phyloP scores from a whole-genome alignment of 2,329 filamentous ascomycete species.

The Fusarium ramigenum region DNA sequence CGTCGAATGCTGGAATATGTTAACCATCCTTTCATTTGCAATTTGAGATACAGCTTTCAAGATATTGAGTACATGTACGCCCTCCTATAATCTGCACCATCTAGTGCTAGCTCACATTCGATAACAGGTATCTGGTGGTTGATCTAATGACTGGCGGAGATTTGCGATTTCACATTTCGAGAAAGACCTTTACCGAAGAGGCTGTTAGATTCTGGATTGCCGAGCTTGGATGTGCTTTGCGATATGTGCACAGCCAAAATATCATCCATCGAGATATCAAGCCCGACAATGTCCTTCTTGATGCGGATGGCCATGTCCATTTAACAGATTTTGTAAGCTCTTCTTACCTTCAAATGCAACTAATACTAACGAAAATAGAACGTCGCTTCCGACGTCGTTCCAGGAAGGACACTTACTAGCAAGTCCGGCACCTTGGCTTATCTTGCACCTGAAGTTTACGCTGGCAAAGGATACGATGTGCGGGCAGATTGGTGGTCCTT shows the following conservation, averaged over 20 bases:
- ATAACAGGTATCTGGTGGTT: constrained; percentile 87
- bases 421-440: constrained; percentile 98
- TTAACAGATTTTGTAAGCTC: constrained; percentile 91
- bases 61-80: constrained; percentile 97
- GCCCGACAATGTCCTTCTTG: constrained; percentile 89
- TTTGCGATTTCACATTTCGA: constrained; percentile 94
- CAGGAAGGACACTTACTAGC: constrained; percentile 85
- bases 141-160: constrained; percentile 99
- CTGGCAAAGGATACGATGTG: constrained; percentile 85
- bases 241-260: constrained; percentile 85
- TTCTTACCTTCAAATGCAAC: neutral
- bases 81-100: neutral
- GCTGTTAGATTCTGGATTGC: constrained; percentile 97
- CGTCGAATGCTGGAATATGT: constrained; percentile 97
- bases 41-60: constrained; percentile 98
- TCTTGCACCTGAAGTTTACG: constrained; percentile 93
- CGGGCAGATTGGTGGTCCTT: constrained; percentile 99
- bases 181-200: constrained; percentile 98
- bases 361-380: constrained; percentile 67
- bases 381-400: constrained; percentile 91
- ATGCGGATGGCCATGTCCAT: constrained; percentile 93
- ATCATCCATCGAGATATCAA: constrained; percentile 94
- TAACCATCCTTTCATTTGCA: constrained; percentile 98
- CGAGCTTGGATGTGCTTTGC: constrained; percentile 88
- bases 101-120: constrained; percentile 27